Evolutionary conservation across 2,329 filamentous ascomycete genomes (phyloP).

Genomic region (Exophiala lecanii-corni): DNA sequence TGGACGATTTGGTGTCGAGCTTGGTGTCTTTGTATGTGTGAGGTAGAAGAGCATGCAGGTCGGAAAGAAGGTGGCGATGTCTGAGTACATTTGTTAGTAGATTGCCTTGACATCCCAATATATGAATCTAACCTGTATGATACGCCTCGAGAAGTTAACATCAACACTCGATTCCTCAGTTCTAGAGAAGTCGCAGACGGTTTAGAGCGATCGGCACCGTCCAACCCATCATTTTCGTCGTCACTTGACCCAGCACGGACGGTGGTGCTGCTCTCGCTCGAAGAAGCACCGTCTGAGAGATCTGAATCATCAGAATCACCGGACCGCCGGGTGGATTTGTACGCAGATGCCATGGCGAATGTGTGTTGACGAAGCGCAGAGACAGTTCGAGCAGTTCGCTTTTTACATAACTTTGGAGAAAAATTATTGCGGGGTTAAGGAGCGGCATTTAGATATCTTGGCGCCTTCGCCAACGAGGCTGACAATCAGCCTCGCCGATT

Average conservation of each 20-base stretch:
- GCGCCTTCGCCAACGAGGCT: no score
- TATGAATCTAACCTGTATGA: slow-evolving; percentile 65
- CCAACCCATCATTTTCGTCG: slow-evolving; percentile 60
- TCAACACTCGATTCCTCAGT: slow-evolving; percentile 64
- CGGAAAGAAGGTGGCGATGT: slow-evolving; percentile 88
- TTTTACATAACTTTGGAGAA: no score
- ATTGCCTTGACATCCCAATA: background rate
- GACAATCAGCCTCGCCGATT: no score
- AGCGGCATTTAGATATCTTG: no score
- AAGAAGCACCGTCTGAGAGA: slow-evolving; percentile 28
- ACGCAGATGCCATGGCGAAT: slow-evolving; percentile 50
- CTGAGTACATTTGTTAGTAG: slow-evolving; percentile 43
- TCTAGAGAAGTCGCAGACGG: slow-evolving; percentile 18
- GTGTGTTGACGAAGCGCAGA: no score
- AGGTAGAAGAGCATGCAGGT: slow-evolving; percentile 81
- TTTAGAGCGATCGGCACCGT: slow-evolving; percentile 10
- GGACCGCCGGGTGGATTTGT: slow-evolving; percentile 45
- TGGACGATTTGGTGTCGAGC: slow-evolving; percentile 81
- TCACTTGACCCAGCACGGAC: slow-evolving; percentile 25
- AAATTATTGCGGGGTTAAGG: no score
- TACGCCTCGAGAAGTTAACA: slow-evolving; percentile 87
- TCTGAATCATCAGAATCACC: slow-evolving; percentile 24
- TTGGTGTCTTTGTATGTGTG: slow-evolving; percentile 94
- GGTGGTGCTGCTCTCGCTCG: slow-evolving; percentile 38
- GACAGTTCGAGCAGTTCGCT: no score